Conservation (phyloP, 139 green algal species). For the Chlorella sp. region DNA sequence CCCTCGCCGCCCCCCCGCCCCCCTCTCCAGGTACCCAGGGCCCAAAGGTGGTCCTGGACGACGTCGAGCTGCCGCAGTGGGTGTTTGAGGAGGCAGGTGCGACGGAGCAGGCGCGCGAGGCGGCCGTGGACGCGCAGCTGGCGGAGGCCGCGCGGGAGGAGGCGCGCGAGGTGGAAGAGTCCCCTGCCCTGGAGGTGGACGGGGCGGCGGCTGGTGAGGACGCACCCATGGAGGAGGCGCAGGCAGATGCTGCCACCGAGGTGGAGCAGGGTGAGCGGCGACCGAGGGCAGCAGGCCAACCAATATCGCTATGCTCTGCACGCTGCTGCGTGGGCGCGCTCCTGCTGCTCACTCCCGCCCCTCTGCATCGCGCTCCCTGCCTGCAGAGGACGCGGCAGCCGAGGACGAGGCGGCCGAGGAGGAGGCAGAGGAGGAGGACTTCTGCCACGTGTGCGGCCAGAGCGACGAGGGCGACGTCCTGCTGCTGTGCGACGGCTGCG, state of each 20-base stretch:
- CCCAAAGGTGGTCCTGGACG: constrained; percentile 23
- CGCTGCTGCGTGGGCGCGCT: neutral
- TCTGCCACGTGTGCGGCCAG: constrained; percentile 37
- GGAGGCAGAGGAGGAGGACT: constrained; percentile 32
- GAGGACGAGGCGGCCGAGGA: constrained; percentile 12
- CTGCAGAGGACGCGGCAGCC: neutral
- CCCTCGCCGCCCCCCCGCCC: neutral
- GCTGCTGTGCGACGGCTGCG: constrained; percentile 41
- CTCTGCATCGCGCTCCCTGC: too few relatives aligned
- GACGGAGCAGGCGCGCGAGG: neutral
- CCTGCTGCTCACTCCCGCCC: too few relatives aligned
- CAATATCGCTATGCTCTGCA: neutral
- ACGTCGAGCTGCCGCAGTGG: constrained; percentile 39
- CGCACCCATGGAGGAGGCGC: neutral
- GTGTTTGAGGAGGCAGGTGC: constrained; percentile 25
- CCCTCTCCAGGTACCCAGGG: neutral
- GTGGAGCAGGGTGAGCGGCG: neutral
- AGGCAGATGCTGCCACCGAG: neutral
- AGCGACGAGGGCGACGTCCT: constrained; percentile 49
- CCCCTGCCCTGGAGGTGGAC: neutral
- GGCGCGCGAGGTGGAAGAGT: neutral
- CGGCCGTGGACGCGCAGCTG: constrained; percentile 1
- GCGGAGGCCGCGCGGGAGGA: neutral
- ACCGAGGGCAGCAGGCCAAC: neutral
- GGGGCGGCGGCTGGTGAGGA: neutral